Evolutionary conservation across 306 rosid genomes (phyloP).

Genomic region (Mimosa pudica): DNA sequence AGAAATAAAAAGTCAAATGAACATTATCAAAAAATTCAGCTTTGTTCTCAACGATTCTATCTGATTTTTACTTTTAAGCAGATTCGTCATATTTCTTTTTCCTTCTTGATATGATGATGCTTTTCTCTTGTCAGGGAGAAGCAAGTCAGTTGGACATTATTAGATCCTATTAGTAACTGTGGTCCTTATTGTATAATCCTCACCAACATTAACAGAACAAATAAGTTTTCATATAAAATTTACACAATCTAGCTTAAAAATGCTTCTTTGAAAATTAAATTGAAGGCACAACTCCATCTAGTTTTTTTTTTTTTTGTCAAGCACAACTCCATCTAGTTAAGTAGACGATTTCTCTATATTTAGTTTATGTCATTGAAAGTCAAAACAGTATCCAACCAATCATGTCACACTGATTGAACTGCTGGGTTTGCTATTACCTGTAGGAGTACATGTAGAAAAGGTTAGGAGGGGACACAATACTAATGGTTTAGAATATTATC

Average conservation of each 20-base stretch:
- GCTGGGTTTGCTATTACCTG: not conserved
- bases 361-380: not conserved
- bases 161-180: not conserved
- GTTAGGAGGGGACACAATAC: not conserved
- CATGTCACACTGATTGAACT: not conserved
- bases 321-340: not conserved
- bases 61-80: not conserved
- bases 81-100: not conserved
- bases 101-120: not conserved
- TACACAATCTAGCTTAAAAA: not conserved
- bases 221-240: not conserved
- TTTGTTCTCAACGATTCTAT: not conserved
- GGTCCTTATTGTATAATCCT: not conserved
- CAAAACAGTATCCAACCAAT: not conserved
- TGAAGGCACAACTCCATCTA: not conserved
- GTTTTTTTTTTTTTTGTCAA: not conserved
- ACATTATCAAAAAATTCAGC: constrained; percentile 5
- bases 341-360: not conserved
- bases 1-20: not conserved
- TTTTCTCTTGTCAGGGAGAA: not conserved
- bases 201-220: not conserved
- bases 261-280: not conserved
- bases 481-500: not conserved
- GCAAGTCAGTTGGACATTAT: not conserved
- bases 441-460: not conserved